A percentile compares a stretch with the other conserved stretches of the same genome.
Conservation (phyloP, 2,329 filamentous ascomycete species). For the Alternaria consortialis region DNA sequence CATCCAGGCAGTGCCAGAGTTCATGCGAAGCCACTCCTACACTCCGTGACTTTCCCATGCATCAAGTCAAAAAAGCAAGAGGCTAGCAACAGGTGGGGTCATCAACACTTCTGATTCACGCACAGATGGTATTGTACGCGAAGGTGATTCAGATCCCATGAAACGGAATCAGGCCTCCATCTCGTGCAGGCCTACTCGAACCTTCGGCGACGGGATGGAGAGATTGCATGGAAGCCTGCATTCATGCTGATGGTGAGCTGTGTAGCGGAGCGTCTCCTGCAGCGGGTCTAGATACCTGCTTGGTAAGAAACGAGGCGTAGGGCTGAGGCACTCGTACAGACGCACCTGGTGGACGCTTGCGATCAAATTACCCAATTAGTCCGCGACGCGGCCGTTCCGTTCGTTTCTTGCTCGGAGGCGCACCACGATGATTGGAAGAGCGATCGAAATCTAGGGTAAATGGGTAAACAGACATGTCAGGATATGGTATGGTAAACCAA, state of each 20-base stretch:
- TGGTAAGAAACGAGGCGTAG: conserved; percentile 8
- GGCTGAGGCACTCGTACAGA: conserved; percentile 13
- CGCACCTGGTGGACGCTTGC: neutral
- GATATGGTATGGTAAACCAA: neutral
- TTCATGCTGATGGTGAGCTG: conserved; percentile 18
- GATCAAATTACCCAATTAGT: conserved; percentile 1
- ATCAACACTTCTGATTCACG: conserved; percentile 6
- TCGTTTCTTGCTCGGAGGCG: conserved; percentile 3
- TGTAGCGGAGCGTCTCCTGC: conserved; percentile 9
- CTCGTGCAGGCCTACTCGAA: neutral
- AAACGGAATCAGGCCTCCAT: conserved; percentile 10
- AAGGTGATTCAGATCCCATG: conserved; percentile 1
- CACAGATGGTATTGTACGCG: conserved; percentile 4
- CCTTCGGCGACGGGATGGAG: neutral
- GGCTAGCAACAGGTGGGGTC: neutral
- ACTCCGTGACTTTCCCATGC: conserved; percentile 3
- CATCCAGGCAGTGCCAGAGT: conserved; percentile 6
- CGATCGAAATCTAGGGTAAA: conserved; percentile 24
- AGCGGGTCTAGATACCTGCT: conserved; percentile 6
- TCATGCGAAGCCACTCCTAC: conserved; percentile 9
- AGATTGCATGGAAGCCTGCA: conserved; percentile 19
- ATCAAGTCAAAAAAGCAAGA: conserved; percentile 8
- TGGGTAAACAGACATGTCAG: conserved; percentile 14
- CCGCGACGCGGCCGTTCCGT: neutral
- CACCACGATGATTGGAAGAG: conserved; percentile 4